phyloP scores from a whole-genome alignment of 2,329 filamentous ascomycete genomes.

The Colletotrichum camelliae region DNA sequence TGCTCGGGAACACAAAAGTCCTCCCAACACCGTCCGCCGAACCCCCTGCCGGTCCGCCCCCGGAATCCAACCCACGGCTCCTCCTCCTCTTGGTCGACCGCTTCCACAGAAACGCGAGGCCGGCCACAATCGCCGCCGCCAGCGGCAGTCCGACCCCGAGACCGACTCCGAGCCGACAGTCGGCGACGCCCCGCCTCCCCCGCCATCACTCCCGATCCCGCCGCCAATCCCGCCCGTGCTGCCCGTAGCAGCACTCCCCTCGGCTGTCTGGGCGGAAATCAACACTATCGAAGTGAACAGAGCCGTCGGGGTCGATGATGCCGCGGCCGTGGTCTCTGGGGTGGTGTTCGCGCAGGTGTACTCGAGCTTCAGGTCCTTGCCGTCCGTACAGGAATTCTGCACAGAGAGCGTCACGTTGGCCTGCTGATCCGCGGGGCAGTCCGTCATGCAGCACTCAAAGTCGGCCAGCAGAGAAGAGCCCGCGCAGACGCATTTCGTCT shows the following conservation, averaged over 20 bases:
- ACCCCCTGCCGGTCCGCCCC: not conserved
- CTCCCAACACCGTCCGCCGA: not conserved
- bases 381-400: not conserved
- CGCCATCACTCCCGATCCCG: not conserved
- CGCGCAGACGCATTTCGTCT: not conserved
- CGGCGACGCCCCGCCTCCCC: not conserved
- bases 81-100: not conserved
- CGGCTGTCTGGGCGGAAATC: not conserved
- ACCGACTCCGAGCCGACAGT: not conserved
- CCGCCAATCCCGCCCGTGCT: not conserved
- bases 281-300: not conserved
- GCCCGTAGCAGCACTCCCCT: not conserved
- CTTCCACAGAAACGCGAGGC: not conserved
- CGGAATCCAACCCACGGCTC: not conserved
- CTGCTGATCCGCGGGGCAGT: not conserved
- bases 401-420: not conserved
- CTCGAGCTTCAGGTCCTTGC: not conserved
- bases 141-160: not conserved
- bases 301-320: slow-evolving; percentile 23
- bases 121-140: not conserved
- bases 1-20: not conserved
- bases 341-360: slow-evolving; percentile 2
- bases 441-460: not conserved
- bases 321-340: slow-evolving; percentile 36
- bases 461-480: not conserved